Conservation (phyloP, 2,329 filamentous ascomycete species). For the Lachnellula occidentalis region DNA sequence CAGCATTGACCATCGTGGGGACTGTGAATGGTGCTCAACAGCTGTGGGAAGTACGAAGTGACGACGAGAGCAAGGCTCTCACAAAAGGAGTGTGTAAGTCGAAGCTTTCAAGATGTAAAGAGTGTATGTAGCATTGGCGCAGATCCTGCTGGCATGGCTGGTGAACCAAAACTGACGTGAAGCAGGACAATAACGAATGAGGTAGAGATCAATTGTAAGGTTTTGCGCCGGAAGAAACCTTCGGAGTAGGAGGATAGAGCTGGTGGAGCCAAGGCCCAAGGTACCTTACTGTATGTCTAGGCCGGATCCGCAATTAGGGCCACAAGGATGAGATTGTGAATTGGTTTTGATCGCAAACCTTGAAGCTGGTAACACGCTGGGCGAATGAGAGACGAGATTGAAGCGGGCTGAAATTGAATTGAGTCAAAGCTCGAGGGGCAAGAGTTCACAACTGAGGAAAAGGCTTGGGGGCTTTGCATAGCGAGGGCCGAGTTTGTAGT, state of each 20-base stretch:
- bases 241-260: conserved; percentile 3
- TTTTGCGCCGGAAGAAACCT: conserved; percentile 9
- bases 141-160: conserved; percentile 16
- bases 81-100: conserved; percentile 14
- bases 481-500: neutral
- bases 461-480: conserved; percentile 1
- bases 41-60: conserved; percentile 8
- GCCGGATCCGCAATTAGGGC: conserved; percentile 4
- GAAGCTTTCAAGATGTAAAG: conserved; percentile 17
- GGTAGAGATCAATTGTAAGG: conserved; percentile 8
- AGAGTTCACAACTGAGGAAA: neutral
- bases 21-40: conserved; percentile 4
- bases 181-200: conserved; percentile 4
- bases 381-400: neutral
- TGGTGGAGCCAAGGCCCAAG: too few species aligned
- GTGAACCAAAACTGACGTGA: conserved; percentile 12
- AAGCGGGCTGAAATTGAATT: neutral
- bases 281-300: conserved; percentile 4
- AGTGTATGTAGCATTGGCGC: conserved; percentile 19
- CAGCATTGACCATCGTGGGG: conserved; percentile 16
- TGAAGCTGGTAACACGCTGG: neutral
- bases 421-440: conserved; percentile 3
- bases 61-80: conserved; percentile 11
- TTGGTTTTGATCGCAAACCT: neutral
- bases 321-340: conserved; percentile 1